A percentile compares a stretch with the other conserved stretches of the same genome.
Evolutionary conservation across 2,329 filamentous ascomycete species (phyloP).

Genomic region (Fusarium multiceps): DNA sequence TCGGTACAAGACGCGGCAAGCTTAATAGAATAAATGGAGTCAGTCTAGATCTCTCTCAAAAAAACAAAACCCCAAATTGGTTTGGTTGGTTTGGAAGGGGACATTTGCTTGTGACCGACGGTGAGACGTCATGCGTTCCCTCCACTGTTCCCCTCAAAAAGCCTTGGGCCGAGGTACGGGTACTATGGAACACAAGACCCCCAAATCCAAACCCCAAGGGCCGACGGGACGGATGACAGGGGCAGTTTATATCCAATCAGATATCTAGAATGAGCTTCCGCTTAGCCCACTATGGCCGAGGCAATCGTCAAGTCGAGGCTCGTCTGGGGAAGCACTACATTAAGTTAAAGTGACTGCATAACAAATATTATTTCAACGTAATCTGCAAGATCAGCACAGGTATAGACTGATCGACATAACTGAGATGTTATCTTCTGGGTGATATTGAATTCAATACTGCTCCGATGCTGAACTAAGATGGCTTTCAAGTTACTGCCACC

Average conservation of each 20-base stretch:
- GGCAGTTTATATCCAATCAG: constrained; percentile 11
- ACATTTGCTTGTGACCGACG: constrained; percentile 35
- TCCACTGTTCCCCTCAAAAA: constrained; percentile 30
- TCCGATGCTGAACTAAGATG: not conserved
- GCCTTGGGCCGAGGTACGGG: constrained; percentile 45
- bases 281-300: constrained; percentile 30
- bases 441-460: not conserved
- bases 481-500: not conserved
- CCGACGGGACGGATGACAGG: constrained; percentile 17
- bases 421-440: too few relatives aligned
- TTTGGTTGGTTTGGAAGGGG: not conserved
- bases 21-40: constrained; percentile 9
- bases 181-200: not conserved
- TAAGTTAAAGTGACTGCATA: not conserved
- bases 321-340: constrained; percentile 22
- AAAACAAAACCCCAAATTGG: not conserved
- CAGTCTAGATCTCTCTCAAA: not conserved
- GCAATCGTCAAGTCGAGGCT: constrained; percentile 30
- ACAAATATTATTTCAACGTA: not conserved
- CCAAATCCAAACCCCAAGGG: constrained; percentile 9
- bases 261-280: not conserved
- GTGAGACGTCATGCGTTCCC: constrained; percentile 36
- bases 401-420: not conserved
- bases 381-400: not conserved
- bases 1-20: constrained; percentile 31